A percentile compares a stretch with the other conserved stretches of the same genome.
These are phyloP conservation scores for Chytriomyces sp. DNA, from an alignment of 192 early-diverging fungal genomes.

Conservation along the genomic window DNA sequence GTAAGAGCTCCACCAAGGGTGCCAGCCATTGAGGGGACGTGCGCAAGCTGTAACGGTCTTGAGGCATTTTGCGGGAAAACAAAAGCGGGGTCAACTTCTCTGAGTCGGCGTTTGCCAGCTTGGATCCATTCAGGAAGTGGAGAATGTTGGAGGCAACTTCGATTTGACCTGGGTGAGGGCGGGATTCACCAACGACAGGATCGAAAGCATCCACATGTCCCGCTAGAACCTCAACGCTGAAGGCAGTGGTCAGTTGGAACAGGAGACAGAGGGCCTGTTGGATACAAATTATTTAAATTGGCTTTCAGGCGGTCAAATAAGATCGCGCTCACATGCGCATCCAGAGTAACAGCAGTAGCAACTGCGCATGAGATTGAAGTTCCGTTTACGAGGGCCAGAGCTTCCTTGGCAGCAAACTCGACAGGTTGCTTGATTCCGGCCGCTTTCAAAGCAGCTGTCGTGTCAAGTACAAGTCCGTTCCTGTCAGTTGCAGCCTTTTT, in stretches of 20 bases:
- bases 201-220: slow-evolving; percentile 25
- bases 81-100: neutral
- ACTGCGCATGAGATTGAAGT: slow-evolving; percentile 15
- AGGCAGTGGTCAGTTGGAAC: slow-evolving; percentile 9
- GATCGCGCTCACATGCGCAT: slow-evolving; percentile 2
- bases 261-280: slow-evolving; percentile 4
- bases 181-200: neutral
- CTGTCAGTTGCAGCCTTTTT: slow-evolving; percentile 5
- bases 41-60: slow-evolving; percentile 15
- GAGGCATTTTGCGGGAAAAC: slow-evolving; percentile 6
- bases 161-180: slow-evolving; percentile 25
- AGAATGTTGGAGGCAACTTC: slow-evolving; percentile 10
- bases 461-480: neutral
- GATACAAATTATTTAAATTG: neutral
- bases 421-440: neutral
- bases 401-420: slow-evolving; percentile 8
- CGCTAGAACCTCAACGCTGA: slow-evolving; percentile 13
- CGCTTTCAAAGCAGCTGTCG: neutral
- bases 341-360: slow-evolving; percentile 1
- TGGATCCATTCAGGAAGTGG: neutral
- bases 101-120: neutral
- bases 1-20: neutral
- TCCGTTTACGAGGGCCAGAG: slow-evolving; percentile 16
- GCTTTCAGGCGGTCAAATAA: neutral
- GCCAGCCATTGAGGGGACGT: slow-evolving; percentile 17